These are phyloP conservation scores for baker's yeast (Saccharomyces cerevisiae) DNA, from an alignment of 805 yeast species.

Conservation along the genomic window DNA sequence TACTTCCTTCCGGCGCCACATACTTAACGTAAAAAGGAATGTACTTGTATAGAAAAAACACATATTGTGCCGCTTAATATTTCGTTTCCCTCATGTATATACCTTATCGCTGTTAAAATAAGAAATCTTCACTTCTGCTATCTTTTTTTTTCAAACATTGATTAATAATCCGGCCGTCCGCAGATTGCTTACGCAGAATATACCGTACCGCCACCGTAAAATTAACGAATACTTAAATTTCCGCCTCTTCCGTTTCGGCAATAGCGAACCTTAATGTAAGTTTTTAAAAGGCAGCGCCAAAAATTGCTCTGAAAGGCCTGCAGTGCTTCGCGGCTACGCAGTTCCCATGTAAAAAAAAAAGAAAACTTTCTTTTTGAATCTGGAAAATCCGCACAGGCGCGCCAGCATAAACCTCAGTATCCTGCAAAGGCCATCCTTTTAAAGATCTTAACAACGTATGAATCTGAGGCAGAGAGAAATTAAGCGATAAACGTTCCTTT, in stretches of 20 bases:
- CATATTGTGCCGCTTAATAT: not conserved
- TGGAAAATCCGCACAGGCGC: not conserved
- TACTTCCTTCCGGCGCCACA: constrained; percentile 6
- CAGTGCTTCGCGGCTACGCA: not conserved
- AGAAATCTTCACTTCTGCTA: not conserved
- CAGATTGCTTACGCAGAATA: not conserved
- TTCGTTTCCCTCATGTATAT: not conserved
- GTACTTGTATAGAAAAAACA: not conserved
- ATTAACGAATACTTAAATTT: not conserved
- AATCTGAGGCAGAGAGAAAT: not conserved
- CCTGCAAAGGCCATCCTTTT: not conserved
- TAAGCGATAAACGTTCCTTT: not conserved
- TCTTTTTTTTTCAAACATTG: not conserved
- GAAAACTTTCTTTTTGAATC: not conserved
- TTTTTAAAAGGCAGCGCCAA: not conserved
- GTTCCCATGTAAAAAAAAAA: not conserved
- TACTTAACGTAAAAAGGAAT: not conserved
- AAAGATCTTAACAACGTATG: not conserved
- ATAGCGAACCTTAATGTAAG: not conserved
- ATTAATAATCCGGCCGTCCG: not conserved
- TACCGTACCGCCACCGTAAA: not conserved
- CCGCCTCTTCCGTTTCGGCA: not conserved
- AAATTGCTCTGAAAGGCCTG: not conserved
- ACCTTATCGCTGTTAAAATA: not conserved
- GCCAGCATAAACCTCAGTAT: not conserved